A percentile compares a stretch with the other conserved stretches of the same genome.
Conservation (phyloP, 495 filamentous ascomycete species). For the Terfezia boudieri region DNA sequence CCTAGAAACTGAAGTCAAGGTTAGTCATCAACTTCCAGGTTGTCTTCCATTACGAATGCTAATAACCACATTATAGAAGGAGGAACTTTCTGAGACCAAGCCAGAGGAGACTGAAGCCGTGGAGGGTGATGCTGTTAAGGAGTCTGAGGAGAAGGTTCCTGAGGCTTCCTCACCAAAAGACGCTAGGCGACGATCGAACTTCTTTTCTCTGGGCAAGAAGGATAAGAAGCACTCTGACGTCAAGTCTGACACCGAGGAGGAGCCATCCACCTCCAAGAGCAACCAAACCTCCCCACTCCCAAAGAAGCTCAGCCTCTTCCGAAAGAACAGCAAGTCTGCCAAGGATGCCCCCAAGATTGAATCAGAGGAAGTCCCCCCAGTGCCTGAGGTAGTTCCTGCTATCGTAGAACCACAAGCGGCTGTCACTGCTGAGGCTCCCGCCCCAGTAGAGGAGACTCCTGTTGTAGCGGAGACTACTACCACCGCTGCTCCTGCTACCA, state of each 20-base stretch:
- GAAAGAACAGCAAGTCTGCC: conserved; percentile 18
- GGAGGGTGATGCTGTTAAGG: conserved; percentile 1
- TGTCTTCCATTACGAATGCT: neutral
- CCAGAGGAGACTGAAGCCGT: conserved; percentile 2
- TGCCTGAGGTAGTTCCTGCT: conserved; percentile 2
- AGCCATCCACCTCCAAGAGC: conserved; percentile 10
- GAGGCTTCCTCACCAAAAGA: conserved; percentile 13
- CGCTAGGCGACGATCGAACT: conserved; percentile 21
- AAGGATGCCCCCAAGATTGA: conserved; percentile 22
- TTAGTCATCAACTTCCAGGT: neutral
- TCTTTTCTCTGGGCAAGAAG: conserved; percentile 18
- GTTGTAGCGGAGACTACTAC: conserved; percentile 3
- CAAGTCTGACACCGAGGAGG: conserved; percentile 18
- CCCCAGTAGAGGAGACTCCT: neutral
- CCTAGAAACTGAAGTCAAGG: neutral
- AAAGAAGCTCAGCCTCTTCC: conserved; percentile 13
- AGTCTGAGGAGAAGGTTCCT: conserved; percentile 6
- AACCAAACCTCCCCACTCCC: conserved; percentile 1
- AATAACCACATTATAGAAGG: neutral
- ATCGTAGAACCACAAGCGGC: neutral
- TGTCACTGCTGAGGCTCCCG: conserved; percentile 5
- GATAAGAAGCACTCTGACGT: conserved; percentile 17
- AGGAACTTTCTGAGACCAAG: conserved; percentile 8
- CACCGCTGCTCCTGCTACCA: conserved; percentile 21
- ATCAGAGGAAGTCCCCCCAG: conserved; percentile 19